phyloP scores from a whole-genome alignment of 2,329 filamentous ascomycete species.

The Ophiobolus disseminans region DNA sequence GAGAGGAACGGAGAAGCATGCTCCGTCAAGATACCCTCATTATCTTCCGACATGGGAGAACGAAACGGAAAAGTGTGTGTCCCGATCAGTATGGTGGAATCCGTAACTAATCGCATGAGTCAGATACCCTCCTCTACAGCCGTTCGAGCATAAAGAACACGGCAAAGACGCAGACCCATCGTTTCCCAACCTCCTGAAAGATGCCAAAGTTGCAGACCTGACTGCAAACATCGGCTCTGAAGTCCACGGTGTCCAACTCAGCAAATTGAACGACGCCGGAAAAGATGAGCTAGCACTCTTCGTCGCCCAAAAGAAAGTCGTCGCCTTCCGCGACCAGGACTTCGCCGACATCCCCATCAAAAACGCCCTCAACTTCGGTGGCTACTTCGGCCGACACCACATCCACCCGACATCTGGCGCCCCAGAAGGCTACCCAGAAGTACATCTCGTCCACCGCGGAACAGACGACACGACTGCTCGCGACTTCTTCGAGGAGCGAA shows the following conservation, averaged over 20 bases:
- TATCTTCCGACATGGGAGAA: conserved; percentile 77
- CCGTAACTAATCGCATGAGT: background rate
- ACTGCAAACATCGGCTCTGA: conserved; percentile 79
- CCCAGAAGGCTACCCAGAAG: conserved; percentile 74
- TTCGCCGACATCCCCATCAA: conserved; percentile 69
- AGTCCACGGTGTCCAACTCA: conserved; percentile 74
- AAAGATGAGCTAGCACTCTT: conserved; percentile 80
- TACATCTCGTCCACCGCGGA: conserved; percentile 80
- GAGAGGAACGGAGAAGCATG: conserved; percentile 60
- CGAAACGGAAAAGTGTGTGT: conserved; percentile 50
- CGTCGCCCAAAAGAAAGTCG: conserved; percentile 78
- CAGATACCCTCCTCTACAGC: conserved; percentile 69
- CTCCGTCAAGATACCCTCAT: conserved; percentile 69
- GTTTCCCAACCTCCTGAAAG: conserved; percentile 71
- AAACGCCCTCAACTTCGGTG: conserved; percentile 71
- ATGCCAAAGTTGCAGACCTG: conserved; percentile 64
- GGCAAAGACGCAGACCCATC: conserved; percentile 75
- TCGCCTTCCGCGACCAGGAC: conserved; percentile 76
- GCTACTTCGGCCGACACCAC: conserved; percentile 82
- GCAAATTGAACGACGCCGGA: conserved; percentile 69
- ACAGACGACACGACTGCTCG: conserved; percentile 67
- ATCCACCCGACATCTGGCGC: conserved; percentile 81
- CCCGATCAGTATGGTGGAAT: too few relatives aligned
- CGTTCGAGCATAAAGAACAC: conserved; percentile 76
- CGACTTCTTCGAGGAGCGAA: conserved; percentile 71